phyloP scores from a whole-genome alignment of 2,329 filamentous ascomycete species.

The Colletotrichum sp. region DNA sequence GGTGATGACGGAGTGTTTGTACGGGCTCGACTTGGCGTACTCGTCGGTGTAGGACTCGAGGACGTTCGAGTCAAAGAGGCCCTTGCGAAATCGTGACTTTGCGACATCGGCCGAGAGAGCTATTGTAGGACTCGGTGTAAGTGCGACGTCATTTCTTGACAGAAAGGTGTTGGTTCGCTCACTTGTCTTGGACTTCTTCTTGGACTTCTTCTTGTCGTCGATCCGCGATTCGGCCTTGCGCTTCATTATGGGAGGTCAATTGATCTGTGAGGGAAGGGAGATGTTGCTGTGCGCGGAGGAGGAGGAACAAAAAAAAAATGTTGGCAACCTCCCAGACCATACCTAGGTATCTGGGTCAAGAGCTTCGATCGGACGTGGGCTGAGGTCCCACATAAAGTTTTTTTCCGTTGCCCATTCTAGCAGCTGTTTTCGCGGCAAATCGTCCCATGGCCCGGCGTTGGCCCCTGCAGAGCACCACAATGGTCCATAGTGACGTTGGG shows the following conservation, averaged over 20 bases:
- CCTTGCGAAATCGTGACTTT: constrained; percentile 65
- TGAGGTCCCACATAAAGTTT: constrained; percentile 20
- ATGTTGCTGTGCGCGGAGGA: neutral
- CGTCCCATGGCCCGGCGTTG: constrained; percentile 7
- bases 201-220: constrained; percentile 45
- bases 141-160: neutral
- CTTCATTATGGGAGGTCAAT: constrained; percentile 51
- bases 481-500: neutral
- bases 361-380: constrained; percentile 12
- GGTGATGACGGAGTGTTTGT: constrained; percentile 92
- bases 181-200: constrained; percentile 60
- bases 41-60: constrained; percentile 63
- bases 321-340: neutral
- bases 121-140: constrained; percentile 27
- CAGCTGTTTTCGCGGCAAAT: constrained; percentile 19
- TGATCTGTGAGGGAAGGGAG: neutral
- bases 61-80: constrained; percentile 65
- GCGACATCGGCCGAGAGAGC: constrained; percentile 54
- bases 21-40: constrained; percentile 71
- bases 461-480: neutral
- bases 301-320: neutral
- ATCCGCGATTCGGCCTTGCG: constrained; percentile 59
- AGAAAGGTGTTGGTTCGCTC: constrained; percentile 33
- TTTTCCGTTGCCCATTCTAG: neutral
- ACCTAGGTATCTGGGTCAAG: neutral